Percentiles rank a stretch among this genome's conserved stretches.
These are phyloP conservation scores for Colletotrichum tamarilloi DNA, from an alignment of 2,329 filamentous ascomycete genomes.

Conservation along the genomic window DNA sequence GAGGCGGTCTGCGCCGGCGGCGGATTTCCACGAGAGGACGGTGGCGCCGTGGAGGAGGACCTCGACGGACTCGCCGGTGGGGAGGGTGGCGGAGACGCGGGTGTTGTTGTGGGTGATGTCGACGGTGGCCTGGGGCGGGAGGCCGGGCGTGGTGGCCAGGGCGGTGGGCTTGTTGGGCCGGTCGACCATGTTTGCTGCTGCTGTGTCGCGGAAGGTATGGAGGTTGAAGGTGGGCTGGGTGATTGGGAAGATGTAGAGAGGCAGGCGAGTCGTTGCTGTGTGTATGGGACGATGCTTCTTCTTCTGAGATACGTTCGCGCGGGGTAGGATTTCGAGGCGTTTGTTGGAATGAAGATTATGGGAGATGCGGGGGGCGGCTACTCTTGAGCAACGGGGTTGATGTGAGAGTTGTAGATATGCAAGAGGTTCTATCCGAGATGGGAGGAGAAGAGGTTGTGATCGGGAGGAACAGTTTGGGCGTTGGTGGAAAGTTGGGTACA, in stretches of 20 bases:
- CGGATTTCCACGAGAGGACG: slow-evolving; percentile 91
- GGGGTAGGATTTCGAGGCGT: neutral
- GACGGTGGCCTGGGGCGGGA: slow-evolving; percentile 81
- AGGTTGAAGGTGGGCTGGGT: slow-evolving; percentile 5
- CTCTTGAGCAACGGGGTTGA: neutral
- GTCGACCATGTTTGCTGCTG: slow-evolving; percentile 72
- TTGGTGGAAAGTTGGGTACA: neutral
- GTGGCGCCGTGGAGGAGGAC: slow-evolving; percentile 93
- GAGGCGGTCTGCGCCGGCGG: slow-evolving; percentile 81
- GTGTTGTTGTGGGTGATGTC: slow-evolving; percentile 77
- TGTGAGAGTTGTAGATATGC: neutral
- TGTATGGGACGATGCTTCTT: neutral
- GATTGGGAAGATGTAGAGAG: neutral
- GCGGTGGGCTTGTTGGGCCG: slow-evolving; percentile 85
- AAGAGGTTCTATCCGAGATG: neutral
- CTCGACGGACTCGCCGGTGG: slow-evolving; percentile 87
- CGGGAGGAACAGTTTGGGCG: neutral
- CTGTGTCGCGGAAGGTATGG: neutral
- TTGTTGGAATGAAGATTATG: neutral
- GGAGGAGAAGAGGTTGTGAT: neutral
- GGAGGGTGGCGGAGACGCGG: slow-evolving; percentile 81
- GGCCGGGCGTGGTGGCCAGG: slow-evolving; percentile 77
- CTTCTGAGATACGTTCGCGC: neutral
- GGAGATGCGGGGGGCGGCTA: neutral
- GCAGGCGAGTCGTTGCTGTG: neutral